Conservation (phyloP, 2,329 filamentous ascomycete genomes). For the Alternaria gansuensis region DNA sequence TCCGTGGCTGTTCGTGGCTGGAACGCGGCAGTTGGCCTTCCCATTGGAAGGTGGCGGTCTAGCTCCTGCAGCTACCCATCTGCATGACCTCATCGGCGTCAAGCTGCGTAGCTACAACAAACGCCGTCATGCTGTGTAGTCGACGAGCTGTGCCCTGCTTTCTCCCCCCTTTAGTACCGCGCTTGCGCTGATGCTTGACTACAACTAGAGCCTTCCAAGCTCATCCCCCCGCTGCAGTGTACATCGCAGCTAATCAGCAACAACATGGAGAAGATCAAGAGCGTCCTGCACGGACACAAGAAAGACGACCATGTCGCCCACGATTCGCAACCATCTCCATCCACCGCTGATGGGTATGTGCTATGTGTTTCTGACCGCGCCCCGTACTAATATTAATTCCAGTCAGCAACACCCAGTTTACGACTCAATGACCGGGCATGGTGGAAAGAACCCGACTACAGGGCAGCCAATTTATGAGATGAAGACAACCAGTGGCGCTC, state of each 20-base stretch:
- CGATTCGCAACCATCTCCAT: conserved; percentile 26
- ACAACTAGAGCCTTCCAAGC: conserved; percentile 13
- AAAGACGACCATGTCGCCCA: conserved; percentile 44
- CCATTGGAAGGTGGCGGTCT: conserved; percentile 32
- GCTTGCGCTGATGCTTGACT: conserved; percentile 23
- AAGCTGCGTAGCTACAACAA: conserved; percentile 25
- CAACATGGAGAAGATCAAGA: conserved; percentile 58
- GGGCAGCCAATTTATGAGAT: conserved; percentile 14
- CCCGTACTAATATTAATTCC: conserved; percentile 9
- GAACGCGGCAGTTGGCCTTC: conserved; percentile 8
- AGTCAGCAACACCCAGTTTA: conserved; percentile 41
- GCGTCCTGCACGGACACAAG: conserved; percentile 48
- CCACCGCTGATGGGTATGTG: conserved; percentile 24
- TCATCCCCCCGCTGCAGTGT: conserved; percentile 11
- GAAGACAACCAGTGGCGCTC: conserved; percentile 22
- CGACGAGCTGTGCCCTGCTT: conserved; percentile 38
- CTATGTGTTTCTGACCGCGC: conserved; percentile 1
- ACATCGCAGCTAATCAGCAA: conserved; percentile 11
- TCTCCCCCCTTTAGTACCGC: conserved; percentile 14
- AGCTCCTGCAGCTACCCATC: conserved; percentile 29
- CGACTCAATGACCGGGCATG: conserved; percentile 37
- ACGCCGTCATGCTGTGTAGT: conserved; percentile 28
- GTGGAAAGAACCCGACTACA: conserved; percentile 11
- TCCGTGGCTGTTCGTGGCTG: conserved; percentile 21
- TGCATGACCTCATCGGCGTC: conserved; percentile 30